Conservation (phyloP, 1,284 basidiomycete species). For the Puccinia triticina region DNA sequence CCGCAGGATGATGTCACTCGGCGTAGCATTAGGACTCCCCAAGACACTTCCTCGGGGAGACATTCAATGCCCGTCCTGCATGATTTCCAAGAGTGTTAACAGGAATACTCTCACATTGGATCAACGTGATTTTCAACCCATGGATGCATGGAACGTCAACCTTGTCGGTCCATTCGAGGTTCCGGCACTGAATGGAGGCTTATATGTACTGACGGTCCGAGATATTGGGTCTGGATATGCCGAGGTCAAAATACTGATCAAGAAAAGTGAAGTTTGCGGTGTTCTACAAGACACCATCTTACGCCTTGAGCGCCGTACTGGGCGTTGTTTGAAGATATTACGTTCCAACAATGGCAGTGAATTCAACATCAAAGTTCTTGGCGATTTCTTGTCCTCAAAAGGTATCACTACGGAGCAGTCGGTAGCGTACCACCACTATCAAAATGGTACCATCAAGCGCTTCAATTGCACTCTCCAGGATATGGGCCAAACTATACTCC, state of each 20-base stretch:
- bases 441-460: background rate
- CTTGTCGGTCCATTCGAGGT: conserved; percentile 15
- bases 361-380: background rate
- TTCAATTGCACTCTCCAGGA: too few relatives aligned
- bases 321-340: background rate
- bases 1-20: background rate
- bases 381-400: background rate
- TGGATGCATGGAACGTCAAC: background rate
- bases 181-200: background rate
- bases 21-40: background rate
- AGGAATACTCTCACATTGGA: background rate
- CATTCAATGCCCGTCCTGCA: background rate
- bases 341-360: conserved; percentile 3
- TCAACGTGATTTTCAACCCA: background rate
- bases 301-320: background rate
- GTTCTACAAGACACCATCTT: background rate
- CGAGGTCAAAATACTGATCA: background rate
- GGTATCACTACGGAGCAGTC: background rate
- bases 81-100: background rate
- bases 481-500: too few relatives aligned
- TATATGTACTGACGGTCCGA: background rate
- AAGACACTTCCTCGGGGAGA: background rate
- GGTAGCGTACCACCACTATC: background rate
- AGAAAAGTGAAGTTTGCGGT: background rate
- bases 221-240: conserved; percentile 4